Base-by-base conservation (phyloP, 441 rosid genomes). In the Pelargonium cotyledonis region DNA sequence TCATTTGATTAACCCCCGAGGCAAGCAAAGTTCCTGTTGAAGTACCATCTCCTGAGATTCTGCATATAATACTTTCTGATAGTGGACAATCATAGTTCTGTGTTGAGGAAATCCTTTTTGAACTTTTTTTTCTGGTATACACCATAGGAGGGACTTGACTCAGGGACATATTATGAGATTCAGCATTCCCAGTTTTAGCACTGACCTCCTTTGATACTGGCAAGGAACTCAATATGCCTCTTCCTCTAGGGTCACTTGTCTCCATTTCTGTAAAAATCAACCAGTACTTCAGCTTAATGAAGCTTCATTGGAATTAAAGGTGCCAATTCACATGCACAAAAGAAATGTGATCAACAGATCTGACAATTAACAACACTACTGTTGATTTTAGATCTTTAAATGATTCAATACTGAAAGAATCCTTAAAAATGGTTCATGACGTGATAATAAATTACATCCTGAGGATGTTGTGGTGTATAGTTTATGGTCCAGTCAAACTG, bases 41-140 rank as follows among this genome's bases (percentile, higher is more conserved):
- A 69, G 70, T 64, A 65, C 49, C 76, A 66, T 71, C 80, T 70
- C 65, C 73, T 69, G 61, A 66, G 51, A 73, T 73, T 74, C 78
- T 76, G 82, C 83, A 81, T 65, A 66, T 63, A 11, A 63, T 75
- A 73, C 78, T 84, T 80, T 85, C 89, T 61, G 83, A 80, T 65
- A 80, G 83, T 46, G 81, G 76, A 66, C 65, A 77, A 75, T 72
- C 65, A 63, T 64, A 63, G 14, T 77, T 73, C 66, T 65, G 78
- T 43, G 51, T 67, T 68, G 53, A 65, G 72, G 70, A 63, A 65
- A 75, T 68, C 69, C 67, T 60, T 65, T 69, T 70, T 68, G 80
- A 70, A 71, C 78, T 76, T 69, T 77, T 83, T 65, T 76, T 89
- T 74, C 91, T 83, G 69, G 73, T 66, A 73, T 85, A 86, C 57